Conservation (phyloP, 805 yeast species). For the Yarrowia porcina region DNA sequence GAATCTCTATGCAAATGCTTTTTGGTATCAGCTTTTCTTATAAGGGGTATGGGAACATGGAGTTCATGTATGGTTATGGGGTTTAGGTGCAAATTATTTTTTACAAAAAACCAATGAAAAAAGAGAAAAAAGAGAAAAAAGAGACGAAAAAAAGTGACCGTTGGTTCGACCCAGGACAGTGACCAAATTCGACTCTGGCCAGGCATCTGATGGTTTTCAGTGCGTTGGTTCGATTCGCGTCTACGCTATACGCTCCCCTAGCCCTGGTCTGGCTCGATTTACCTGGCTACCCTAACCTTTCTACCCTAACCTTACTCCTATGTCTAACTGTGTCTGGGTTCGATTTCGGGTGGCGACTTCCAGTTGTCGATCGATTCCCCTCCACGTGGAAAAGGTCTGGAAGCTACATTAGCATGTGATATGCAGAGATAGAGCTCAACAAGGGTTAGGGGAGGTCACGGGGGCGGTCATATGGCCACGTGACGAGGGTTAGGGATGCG, state of each 20-base stretch:
- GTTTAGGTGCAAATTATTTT: not conserved
- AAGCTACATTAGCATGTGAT: not conserved
- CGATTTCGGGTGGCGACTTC: no score
- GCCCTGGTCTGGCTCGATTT: no score
- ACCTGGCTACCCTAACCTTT: no score
- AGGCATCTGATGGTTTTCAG: no score
- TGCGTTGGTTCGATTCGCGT: no score
- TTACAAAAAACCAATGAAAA: not conserved
- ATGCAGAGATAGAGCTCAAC: not conserved
- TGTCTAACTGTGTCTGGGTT: no score
- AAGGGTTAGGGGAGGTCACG: not conserved
- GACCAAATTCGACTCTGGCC: no score
- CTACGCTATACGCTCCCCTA: no score
- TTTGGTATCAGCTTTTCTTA: no score
- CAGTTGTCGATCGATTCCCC: not conserved
- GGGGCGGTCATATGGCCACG: no score
- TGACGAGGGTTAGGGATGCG: no score
- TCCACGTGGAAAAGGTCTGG: not conserved
- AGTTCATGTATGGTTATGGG: not conserved
- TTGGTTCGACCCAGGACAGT: not conserved
- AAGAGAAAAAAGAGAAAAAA: not conserved
- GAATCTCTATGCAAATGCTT: not conserved
- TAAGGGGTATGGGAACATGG: not conserved
- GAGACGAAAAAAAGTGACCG: not conserved
- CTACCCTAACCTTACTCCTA: no score